Evolutionary conservation across 257 asterid species (phyloP).

Genomic region (Cinchona pubescens): DNA sequence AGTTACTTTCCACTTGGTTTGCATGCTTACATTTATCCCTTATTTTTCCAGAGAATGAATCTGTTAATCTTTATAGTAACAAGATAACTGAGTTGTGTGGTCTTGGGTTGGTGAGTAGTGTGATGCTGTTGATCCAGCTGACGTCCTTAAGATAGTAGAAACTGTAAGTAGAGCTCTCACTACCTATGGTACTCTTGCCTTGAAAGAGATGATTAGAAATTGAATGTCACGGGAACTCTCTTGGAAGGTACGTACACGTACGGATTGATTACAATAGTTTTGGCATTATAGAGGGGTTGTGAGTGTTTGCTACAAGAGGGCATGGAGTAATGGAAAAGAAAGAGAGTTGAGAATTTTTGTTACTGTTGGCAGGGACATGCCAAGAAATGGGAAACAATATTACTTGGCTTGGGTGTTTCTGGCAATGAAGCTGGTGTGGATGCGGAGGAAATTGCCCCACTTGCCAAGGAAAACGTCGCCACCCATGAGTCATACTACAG

Average conservation of each 20-base stretch:
- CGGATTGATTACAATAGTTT: not conserved
- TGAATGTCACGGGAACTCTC: conserved; percentile 93
- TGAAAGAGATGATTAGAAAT: conserved; percentile 65
- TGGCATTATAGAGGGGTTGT: not conserved
- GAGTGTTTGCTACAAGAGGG: too few species aligned
- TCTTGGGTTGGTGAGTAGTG: conserved; percentile 50
- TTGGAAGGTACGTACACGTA: conserved; percentile 93
- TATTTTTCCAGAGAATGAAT: not conserved
- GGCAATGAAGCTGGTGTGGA: conserved; percentile 67
- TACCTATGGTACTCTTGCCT: conserved; percentile 50
- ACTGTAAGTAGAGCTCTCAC: conserved; percentile 63
- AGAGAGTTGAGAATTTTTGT: not conserved
- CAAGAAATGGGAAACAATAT: conserved; percentile 71
- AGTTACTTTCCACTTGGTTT: not conserved
- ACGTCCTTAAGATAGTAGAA: conserved; percentile 62
- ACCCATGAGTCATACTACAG: conserved; percentile 27
- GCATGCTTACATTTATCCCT: not conserved
- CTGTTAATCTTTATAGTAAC: not conserved
- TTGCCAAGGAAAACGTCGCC: conserved; percentile 79
- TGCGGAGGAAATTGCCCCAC: conserved; percentile 84
- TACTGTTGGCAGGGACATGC: conserved; percentile 66
- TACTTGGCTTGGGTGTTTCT: conserved; percentile 63
- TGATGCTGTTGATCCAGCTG: conserved; percentile 58
- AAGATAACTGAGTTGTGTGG: not conserved
- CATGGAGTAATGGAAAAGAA: not conserved